A percentile compares a stretch with the other conserved stretches of the same genome.
Conservation (phyloP, 768 basidiomycete genomes). For the Termitomyces sp. region DNA sequence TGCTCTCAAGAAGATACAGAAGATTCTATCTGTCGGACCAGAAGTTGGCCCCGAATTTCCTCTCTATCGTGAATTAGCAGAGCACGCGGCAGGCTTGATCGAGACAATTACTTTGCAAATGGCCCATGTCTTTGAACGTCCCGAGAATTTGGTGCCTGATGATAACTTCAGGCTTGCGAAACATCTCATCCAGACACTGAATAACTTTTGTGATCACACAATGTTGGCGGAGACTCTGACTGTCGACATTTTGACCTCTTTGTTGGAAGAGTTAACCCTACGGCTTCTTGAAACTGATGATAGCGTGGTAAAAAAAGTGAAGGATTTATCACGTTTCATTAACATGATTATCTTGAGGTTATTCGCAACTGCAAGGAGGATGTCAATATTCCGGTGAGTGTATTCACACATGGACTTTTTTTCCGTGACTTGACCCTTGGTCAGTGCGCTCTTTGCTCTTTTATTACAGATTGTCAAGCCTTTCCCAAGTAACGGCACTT, state of each 20-base stretch:
- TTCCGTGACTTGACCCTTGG: slow-evolving; percentile 6
- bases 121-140: slow-evolving; percentile 85
- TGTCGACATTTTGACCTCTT: slow-evolving; percentile 74
- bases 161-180: slow-evolving; percentile 93
- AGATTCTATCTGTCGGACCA: slow-evolving; percentile 71
- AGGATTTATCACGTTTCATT: slow-evolving; percentile 93
- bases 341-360: slow-evolving; percentile 96
- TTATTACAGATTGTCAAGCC: slow-evolving; percentile 81
- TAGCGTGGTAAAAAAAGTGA: slow-evolving; percentile 74
- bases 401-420: background rate
- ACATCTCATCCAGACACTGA: slow-evolving; percentile 94
- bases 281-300: slow-evolving; percentile 94
- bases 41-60: slow-evolving; percentile 65
- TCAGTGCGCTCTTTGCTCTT: slow-evolving; percentile 73
- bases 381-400: slow-evolving; percentile 85
- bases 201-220: slow-evolving; percentile 89
- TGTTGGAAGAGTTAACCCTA: slow-evolving; percentile 90
- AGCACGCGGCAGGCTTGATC: slow-evolving; percentile 78
- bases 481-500: slow-evolving; percentile 70
- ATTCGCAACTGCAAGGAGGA: slow-evolving; percentile 85
- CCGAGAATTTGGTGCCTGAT: slow-evolving; percentile 64
- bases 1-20: slow-evolving; percentile 89
- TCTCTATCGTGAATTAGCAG: slow-evolving; percentile 73
- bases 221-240: slow-evolving; percentile 85
- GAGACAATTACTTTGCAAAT: slow-evolving; percentile 90